A percentile compares a stretch with the other conserved stretches of the same genome.
Conservation (phyloP, 2,329 filamentous ascomycete species). For the Acrodontium crateriforme region DNA sequence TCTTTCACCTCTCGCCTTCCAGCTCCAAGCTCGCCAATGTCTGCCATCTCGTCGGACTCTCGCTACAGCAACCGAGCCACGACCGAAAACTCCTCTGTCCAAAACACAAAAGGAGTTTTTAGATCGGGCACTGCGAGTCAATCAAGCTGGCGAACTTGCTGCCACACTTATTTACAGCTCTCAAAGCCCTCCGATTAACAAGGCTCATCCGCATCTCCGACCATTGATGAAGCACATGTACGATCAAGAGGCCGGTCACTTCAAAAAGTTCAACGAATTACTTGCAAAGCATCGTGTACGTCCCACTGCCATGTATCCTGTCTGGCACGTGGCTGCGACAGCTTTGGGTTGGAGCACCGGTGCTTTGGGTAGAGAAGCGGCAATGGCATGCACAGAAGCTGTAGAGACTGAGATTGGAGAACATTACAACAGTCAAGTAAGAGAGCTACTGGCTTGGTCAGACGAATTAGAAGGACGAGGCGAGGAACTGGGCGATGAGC, state of each 20-base stretch:
- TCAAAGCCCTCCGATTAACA: conserved; percentile 69
- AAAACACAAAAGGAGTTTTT: conserved; percentile 57
- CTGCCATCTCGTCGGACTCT: conserved; percentile 6
- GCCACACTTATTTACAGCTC: conserved; percentile 87
- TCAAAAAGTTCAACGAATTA: conserved; percentile 70
- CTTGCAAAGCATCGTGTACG: conserved; percentile 78
- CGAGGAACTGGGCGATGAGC: conserved; percentile 66
- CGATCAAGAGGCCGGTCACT: conserved; percentile 83
- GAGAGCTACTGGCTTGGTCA: conserved; percentile 68
- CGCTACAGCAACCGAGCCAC: no score
- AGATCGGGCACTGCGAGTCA: conserved; percentile 74
- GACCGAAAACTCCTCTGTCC: conserved; percentile 12
- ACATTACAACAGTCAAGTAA: conserved; percentile 90
- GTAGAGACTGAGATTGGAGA: conserved; percentile 96
- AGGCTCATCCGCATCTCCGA: conserved; percentile 71
- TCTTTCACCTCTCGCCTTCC: conserved; percentile 17
- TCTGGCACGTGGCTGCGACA: conserved; percentile 72
- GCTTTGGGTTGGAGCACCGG: conserved; percentile 82
- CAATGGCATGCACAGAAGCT: conserved; percentile 97
- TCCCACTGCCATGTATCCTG: conserved; percentile 79
- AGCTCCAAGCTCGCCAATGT: conserved; percentile 14
- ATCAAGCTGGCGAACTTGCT: conserved; percentile 95
- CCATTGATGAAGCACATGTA: conserved; percentile 97
- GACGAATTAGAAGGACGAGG: conserved; percentile 60
- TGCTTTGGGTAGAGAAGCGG: conserved; percentile 76